Percentiles rank a stretch among this genome's conserved stretches.
Evolutionary conservation across 257 asterid species (phyloP).

Genomic region (Solanum bulbocastanum): DNA sequence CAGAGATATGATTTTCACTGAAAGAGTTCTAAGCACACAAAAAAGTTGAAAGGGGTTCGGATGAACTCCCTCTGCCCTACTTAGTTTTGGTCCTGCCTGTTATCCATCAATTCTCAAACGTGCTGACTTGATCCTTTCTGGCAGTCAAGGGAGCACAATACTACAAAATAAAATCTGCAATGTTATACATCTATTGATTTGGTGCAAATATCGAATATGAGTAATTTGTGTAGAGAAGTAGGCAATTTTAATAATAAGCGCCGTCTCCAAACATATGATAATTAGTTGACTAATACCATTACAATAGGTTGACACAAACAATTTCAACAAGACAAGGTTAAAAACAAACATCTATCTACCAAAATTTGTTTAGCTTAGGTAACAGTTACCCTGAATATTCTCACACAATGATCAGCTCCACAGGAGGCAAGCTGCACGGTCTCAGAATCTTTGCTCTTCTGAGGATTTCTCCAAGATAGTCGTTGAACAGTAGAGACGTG

Average conservation of each 20-base stretch:
- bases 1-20: no score
- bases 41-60: not conserved
- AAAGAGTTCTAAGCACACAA: not conserved
- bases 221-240: not conserved
- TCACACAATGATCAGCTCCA: slow-evolving; percentile 89
- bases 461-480: slow-evolving; percentile 48
- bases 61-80: no score
- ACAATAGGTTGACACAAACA: not conserved
- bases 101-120: not conserved
- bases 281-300: not conserved
- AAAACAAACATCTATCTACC: not conserved
- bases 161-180: not conserved
- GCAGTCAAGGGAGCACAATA: not conserved
- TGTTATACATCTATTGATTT: not conserved
- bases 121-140: not conserved
- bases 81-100: no score
- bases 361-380: not conserved
- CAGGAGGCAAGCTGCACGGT: slow-evolving; percentile 73
- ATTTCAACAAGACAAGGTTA: not conserved
- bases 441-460: slow-evolving; percentile 27
- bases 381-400: slow-evolving; percentile 41
- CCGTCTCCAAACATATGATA: not conserved
- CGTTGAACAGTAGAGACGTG: slow-evolving; percentile 71
- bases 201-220: not conserved
- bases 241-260: no score